Conservation (phyloP, 768 basidiomycete genomes). For the Lentinula detonsa region DNA sequence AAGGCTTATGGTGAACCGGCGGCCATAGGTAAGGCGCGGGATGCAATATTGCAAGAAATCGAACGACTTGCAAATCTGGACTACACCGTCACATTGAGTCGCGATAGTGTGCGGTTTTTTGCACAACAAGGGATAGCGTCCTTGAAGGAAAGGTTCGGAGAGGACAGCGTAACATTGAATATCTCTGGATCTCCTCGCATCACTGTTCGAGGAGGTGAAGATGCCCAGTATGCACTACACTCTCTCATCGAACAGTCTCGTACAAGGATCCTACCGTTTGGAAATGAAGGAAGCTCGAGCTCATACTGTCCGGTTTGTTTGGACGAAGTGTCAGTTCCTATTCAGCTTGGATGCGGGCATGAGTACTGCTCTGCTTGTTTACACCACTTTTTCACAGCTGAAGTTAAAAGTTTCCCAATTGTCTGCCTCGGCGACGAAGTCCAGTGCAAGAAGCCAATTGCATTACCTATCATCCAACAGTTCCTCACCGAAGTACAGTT, state of each 20-base stretch:
- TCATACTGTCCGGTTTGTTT: constrained; percentile 50
- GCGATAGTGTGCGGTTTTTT: constrained; percentile 41
- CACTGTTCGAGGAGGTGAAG: constrained; percentile 50
- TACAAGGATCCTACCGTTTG: constrained; percentile 9
- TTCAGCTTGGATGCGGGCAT: constrained; percentile 43
- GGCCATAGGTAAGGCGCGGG: constrained; percentile 34
- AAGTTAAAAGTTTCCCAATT: constrained; percentile 49
- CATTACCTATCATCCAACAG: constrained; percentile 45
- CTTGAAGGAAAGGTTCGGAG: constrained; percentile 48
- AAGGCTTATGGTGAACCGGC: constrained; percentile 38
- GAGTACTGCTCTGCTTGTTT: constrained; percentile 44
- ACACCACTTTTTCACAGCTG: constrained; percentile 35
- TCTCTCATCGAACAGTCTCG: constrained; percentile 38
- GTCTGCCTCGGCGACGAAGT: constrained; percentile 57
- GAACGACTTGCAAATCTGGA: constrained; percentile 39
- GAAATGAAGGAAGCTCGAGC: background rate
- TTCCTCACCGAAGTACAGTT: constrained; percentile 48
- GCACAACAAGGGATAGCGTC: constrained; percentile 41
- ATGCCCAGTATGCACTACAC: constrained; percentile 41
- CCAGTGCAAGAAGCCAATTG: constrained; percentile 45
- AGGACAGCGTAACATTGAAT: constrained; percentile 45
- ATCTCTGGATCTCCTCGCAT: constrained; percentile 30
- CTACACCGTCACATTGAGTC: constrained; percentile 30
- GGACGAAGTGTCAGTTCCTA: constrained; percentile 32
- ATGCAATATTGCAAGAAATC: constrained; percentile 41